These are phyloP conservation scores for Camillea tinctor DNA, from an alignment of 2,329 filamentous ascomycete genomes.

Conservation along the genomic window DNA sequence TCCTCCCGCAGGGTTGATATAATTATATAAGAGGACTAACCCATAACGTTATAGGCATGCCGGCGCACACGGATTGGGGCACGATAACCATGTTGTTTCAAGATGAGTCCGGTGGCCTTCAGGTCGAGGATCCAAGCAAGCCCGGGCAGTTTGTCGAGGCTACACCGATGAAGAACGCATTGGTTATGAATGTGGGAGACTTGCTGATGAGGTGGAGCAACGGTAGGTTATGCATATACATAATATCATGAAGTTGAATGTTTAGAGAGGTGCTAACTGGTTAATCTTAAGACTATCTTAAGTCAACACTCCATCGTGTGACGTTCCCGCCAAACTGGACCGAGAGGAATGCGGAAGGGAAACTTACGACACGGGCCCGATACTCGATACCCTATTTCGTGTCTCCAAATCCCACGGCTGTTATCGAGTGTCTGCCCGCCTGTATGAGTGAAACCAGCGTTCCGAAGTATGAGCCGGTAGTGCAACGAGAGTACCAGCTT, in stretches of 20 bases:
- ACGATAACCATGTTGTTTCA: constrained; percentile 49
- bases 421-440: constrained; percentile 52
- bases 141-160: constrained; percentile 38
- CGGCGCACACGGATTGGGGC: constrained; percentile 34
- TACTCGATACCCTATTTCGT: constrained; percentile 64
- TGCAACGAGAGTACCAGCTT: constrained; percentile 28
- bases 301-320: constrained; percentile 54
- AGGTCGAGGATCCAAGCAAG: constrained; percentile 41
- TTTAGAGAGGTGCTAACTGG: background rate
- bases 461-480: constrained; percentile 48
- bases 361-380: constrained; percentile 46
- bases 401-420: constrained; percentile 45
- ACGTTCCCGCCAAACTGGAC: constrained; percentile 38
- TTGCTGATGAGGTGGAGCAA: constrained; percentile 42
- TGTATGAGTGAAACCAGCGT: constrained; percentile 42
- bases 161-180: constrained; percentile 28
- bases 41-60: constrained; percentile 27
- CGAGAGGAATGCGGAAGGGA: constrained; percentile 30
- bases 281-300: constrained; percentile 41
- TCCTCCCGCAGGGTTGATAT: background rate
- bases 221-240: constrained; percentile 24
- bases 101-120: constrained; percentile 43
- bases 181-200: constrained; percentile 42
- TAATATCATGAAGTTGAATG: background rate
- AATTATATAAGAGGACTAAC: background rate